These are phyloP conservation scores for Neurospora sublineolata DNA, from an alignment of 495 filamentous ascomycete genomes.

Conservation along the genomic window DNA sequence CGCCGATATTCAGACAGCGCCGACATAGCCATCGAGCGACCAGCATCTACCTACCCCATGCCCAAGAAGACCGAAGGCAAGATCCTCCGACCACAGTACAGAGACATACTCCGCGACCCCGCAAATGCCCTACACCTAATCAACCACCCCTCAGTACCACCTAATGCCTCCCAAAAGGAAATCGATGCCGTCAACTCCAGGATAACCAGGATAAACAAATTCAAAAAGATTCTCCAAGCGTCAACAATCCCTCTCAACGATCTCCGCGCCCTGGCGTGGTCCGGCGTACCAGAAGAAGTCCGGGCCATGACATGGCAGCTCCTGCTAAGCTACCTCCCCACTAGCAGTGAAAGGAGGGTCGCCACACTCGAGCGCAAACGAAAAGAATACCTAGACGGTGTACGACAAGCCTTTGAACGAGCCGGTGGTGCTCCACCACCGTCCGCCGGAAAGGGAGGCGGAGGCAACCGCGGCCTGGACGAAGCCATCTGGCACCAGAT, in stretches of 20 bases:
- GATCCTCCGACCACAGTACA: conserved; percentile 92
- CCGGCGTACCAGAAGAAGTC: conserved; percentile 86
- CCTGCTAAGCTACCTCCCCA: conserved; percentile 86
- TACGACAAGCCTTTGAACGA: conserved; percentile 86
- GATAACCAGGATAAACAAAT: conserved; percentile 94
- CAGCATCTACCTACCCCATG: conserved; percentile 76
- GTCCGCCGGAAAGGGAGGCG: conserved; percentile 20
- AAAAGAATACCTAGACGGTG: conserved; percentile 93
- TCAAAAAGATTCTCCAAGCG: conserved; percentile 87
- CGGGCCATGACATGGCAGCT: conserved; percentile 98
- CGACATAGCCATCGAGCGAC: conserved; percentile 83
- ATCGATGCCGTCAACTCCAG: conserved; percentile 75
- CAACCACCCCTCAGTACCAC: conserved; percentile 64
- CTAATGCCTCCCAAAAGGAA: conserved; percentile 71
- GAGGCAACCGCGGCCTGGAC: conserved; percentile 57
- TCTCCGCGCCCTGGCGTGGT: conserved; percentile 78
- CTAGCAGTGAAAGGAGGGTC: conserved; percentile 83
- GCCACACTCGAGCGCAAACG: conserved; percentile 86
- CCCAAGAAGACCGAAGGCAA: conserved; percentile 84
- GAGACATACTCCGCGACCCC: conserved; percentile 89
- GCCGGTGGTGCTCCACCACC: conserved; percentile 26
- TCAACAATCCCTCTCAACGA: conserved; percentile 78
- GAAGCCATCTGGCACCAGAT: conserved; percentile 98
- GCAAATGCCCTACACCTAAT: conserved; percentile 93
- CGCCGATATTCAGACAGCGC: conserved; percentile 60